Evolutionary conservation across 768 basidiomycete species (phyloP).

Genomic region (Gloeopeniophorella convolvens): DNA sequence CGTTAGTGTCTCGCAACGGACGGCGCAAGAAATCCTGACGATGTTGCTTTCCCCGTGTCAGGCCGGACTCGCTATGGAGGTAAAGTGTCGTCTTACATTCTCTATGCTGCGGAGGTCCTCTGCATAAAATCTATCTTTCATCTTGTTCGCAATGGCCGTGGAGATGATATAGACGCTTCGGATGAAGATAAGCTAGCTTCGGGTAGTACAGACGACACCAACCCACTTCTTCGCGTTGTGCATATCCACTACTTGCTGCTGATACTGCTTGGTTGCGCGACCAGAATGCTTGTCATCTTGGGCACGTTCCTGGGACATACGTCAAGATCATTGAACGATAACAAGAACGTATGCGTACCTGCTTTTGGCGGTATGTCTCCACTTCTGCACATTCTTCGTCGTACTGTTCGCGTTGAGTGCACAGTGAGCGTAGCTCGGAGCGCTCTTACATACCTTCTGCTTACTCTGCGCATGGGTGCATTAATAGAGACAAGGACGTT

Average conservation of each 20-base stretch:
- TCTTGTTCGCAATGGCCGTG: conserved; percentile 59
- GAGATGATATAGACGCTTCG: conserved; percentile 64
- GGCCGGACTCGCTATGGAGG: not conserved
- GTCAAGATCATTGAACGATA: conserved; percentile 5
- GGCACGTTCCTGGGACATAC: conserved; percentile 45
- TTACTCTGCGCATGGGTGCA: conserved; percentile 39
- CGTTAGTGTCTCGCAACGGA: conserved; percentile 6
- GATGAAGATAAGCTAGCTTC: not conserved
- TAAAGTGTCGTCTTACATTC: conserved; percentile 45
- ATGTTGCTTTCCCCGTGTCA: conserved; percentile 46
- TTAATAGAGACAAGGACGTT: conserved; percentile 4
- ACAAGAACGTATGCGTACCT: conserved; percentile 37
- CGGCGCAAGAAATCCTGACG: conserved; percentile 38
- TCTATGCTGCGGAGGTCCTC: conserved; percentile 63
- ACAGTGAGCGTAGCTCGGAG: not conserved
- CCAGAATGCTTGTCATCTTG: conserved; percentile 73
- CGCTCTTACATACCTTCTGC: conserved; percentile 43
- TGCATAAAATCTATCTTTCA: conserved; percentile 66
- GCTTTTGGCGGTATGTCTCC: conserved; percentile 71
- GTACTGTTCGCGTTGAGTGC: conserved; percentile 42
- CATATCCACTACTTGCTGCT: conserved; percentile 75
- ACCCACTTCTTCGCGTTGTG: conserved; percentile 71
- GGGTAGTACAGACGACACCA: not conserved
- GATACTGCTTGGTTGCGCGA: conserved; percentile 63
- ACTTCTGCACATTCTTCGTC: conserved; percentile 73